These are phyloP conservation scores for Ophiostoma ips DNA, from an alignment of 2,329 filamentous ascomycete species.

Conservation along the genomic window DNA sequence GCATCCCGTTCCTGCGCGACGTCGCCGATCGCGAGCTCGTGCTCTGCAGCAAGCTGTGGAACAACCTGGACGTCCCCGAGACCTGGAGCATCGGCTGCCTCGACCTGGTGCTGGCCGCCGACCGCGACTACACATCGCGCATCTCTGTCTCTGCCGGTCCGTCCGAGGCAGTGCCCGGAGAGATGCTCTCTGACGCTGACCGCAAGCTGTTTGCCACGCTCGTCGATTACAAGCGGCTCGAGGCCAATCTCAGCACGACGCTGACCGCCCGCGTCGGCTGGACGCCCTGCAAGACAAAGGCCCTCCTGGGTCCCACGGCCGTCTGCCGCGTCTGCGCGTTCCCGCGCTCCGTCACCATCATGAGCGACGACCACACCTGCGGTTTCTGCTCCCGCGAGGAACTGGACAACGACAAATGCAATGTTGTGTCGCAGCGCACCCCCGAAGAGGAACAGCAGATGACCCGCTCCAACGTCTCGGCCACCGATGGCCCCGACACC, in stretches of 20 bases:
- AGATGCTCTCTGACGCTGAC: slow-evolving; percentile 24
- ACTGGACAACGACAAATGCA: neutral
- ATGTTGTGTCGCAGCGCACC: too few relatives aligned
- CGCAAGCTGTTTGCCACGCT: slow-evolving; percentile 29
- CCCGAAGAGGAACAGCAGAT: slow-evolving; percentile 2
- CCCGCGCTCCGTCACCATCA: slow-evolving; percentile 36
- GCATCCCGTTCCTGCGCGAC: slow-evolving; percentile 26
- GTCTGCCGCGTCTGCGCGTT: slow-evolving; percentile 28
- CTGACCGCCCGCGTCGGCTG: slow-evolving; percentile 30
- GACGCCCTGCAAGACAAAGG: slow-evolving; percentile 29
- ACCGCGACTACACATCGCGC: slow-evolving; percentile 18
- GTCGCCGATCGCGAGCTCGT: slow-evolving; percentile 28
- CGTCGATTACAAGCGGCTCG: slow-evolving; percentile 32
- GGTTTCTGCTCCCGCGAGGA: slow-evolving; percentile 26
- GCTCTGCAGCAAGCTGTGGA: slow-evolving; percentile 28
- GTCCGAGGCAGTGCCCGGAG: neutral
- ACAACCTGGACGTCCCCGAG: slow-evolving; percentile 31
- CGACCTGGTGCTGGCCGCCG: slow-evolving; percentile 32
- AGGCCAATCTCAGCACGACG: slow-evolving; percentile 30
- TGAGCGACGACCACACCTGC: slow-evolving; percentile 26
- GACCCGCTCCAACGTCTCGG: slow-evolving; percentile 19
- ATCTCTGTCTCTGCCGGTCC: neutral
- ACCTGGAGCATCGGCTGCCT: slow-evolving; percentile 35
- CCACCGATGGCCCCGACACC: slow-evolving; percentile 17
- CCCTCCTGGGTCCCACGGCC: slow-evolving; percentile 28